Base-by-base conservation (phyloP, 306 rosid genomes). In the Cyclanthera cordifolia region DNA sequence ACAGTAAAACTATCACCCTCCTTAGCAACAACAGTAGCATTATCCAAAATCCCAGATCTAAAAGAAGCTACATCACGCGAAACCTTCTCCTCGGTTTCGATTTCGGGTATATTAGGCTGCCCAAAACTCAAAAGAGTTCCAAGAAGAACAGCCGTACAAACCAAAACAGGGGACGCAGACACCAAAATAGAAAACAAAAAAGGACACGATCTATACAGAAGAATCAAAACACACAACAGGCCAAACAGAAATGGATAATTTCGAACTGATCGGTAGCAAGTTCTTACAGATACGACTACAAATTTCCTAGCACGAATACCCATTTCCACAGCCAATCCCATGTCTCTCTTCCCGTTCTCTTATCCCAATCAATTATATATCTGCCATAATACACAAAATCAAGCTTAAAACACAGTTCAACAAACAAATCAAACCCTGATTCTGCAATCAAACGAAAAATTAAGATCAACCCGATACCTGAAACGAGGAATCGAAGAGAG, bases 101-200 rank as follows among this genome's bases (percentile, higher is more conserved):
- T 72, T 76, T 90, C 41, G 41, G 94, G 92, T 54, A 88, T 48
- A 77, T 82, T 77, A 60, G 90, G 76, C 70, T 88, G 96, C 63
- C 99, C 99, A 32, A 85, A 87, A 82, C 94, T 90, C 79, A 94
- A 76, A 75, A 94, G 99, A 57, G 91, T 90, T 37, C 99, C 99
- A 61, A 94, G 99, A 74, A 94, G 79, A 81, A 90, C 72, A 80
- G 95, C 96, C 74, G 99, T 88, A 67, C 99, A 88, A 69, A 94
- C 79, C 78, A 94, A 73, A 75, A 94, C 97, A 79, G 97, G 99
- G 73, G 97, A 94, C 4, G 89, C 78, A 77, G 89, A 86, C 6
- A 90, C 77, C 91, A 88, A 81, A 77, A 90, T 67, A 70, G 95
- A 79, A 78, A 86, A 86, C 77, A 80, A 17, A 47, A 79, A 75